Conservation (phyloP, 495 filamentous ascomycete genomes). For the Hypoxylon fuscum region DNA sequence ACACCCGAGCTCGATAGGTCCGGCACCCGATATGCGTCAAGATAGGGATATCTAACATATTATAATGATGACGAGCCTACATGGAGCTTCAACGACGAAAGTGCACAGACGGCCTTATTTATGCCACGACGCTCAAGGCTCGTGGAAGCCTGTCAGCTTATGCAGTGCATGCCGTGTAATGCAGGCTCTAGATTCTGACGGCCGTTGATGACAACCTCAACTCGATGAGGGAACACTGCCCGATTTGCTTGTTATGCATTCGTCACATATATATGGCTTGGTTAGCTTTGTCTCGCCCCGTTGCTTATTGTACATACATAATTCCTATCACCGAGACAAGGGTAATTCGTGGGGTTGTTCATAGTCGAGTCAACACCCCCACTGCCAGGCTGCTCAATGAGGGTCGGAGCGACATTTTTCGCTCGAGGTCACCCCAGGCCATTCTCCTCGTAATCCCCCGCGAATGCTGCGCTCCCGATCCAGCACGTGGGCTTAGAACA, state of each 20-base stretch:
- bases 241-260: slow-evolving; percentile 2
- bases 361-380: not conserved
- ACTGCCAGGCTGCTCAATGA: slow-evolving; percentile 20
- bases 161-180: not conserved
- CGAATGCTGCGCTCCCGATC: slow-evolving; percentile 37
- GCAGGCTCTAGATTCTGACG: not conserved
- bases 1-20: too few relatives aligned
- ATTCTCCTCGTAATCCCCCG: slow-evolving; percentile 4
- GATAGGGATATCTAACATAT: too few relatives aligned
- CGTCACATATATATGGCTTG: too few relatives aligned
- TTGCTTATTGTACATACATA: slow-evolving; percentile 8
- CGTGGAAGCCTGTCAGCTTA: not conserved
- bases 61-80: too few relatives aligned
- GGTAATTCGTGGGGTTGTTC: not conserved
- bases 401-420: slow-evolving; percentile 10
- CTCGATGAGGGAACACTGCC: not conserved
- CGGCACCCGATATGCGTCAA: too few relatives aligned
- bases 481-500: slow-evolving; percentile 28
- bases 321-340: slow-evolving; percentile 27
- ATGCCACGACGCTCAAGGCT: not conserved
- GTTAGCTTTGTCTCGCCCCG: not conserved
- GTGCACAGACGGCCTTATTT: not conserved
- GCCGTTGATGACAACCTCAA: not conserved
- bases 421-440: too few relatives aligned
- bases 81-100: not conserved